Percentiles rank a stretch among this genome's conserved stretches.
These are phyloP conservation scores for Royoungia palumana DNA, from an alignment of 768 basidiomycete species.

Conservation along the genomic window DNA sequence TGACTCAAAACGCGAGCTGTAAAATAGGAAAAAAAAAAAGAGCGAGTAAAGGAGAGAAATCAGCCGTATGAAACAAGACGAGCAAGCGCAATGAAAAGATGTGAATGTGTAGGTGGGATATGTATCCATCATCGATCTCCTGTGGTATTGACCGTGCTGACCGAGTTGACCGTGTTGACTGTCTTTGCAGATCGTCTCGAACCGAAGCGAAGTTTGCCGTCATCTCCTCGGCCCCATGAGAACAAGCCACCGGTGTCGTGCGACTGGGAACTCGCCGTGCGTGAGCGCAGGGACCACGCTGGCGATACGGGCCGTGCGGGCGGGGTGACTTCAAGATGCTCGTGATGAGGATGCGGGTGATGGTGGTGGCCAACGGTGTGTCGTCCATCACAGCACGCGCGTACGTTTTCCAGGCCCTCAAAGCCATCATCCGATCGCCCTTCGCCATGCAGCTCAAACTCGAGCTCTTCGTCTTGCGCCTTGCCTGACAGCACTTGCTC, in stretches of 20 bases:
- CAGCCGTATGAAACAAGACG: conserved; percentile 2
- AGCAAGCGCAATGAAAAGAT: conserved; percentile 6
- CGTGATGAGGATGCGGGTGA: conserved; percentile 53
- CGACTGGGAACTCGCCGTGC: conserved; percentile 69
- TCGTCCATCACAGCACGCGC: conserved; percentile 84
- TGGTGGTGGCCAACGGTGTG: conserved; percentile 81
- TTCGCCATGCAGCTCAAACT: conserved; percentile 82
- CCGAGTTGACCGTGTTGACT: conserved; percentile 25
- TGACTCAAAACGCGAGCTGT: conserved; percentile 21
- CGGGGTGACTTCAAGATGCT: conserved; percentile 50
- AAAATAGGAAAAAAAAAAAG: conserved; percentile 1
- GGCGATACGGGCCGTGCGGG: conserved; percentile 67
- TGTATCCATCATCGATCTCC: conserved; percentile 23
- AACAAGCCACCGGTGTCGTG: conserved; percentile 69
- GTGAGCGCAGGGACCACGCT: conserved; percentile 83
- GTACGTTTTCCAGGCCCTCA: conserved; percentile 93
- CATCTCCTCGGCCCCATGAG: conserved; percentile 61
- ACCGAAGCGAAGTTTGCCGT: conserved; percentile 71
- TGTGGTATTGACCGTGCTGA: conserved; percentile 11
- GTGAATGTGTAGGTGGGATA: not conserved
- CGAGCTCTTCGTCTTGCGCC: conserved; percentile 57
- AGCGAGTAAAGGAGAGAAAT: not conserved
- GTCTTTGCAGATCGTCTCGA: conserved; percentile 56
- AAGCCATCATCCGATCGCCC: conserved; percentile 72
- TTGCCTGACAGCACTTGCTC: conserved; percentile 42